Evolutionary conservation across 169 alveolate genomes (phyloP).

Genomic region (Eimeria sp.): DNA sequence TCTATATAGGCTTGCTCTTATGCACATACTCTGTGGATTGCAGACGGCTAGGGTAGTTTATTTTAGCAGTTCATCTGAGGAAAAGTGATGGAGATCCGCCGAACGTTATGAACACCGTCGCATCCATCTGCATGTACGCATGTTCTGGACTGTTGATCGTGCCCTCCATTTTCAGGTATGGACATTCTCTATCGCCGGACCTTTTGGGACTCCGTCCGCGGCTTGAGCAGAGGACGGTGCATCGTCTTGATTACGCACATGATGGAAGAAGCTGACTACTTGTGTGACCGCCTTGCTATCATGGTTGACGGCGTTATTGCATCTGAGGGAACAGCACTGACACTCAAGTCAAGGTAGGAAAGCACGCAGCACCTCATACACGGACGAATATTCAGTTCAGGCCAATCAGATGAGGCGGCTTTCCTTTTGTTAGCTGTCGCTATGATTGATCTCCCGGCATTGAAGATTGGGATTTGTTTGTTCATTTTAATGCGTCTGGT

Average conservation of each 20-base stretch:
- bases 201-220: conserved; percentile 88
- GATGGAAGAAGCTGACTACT: conserved; percentile 94
- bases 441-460: background rate
- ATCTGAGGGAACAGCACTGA: conserved; percentile 91
- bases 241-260: conserved; percentile 91
- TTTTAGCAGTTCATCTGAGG: background rate
- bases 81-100: background rate
- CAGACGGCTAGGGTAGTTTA: background rate
- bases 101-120: background rate
- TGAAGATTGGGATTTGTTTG: background rate
- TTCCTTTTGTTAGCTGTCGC: background rate
- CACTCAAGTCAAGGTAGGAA: conserved; percentile 86
- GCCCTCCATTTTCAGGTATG: conserved; percentile 91
- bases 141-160: background rate
- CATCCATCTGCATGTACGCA: background rate
- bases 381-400: background rate
- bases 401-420: background rate
- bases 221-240: conserved; percentile 51
- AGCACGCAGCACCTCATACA: conserved; percentile 63
- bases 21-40: background rate
- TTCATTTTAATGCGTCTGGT: background rate
- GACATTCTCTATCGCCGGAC: conserved; percentile 92
- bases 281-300: conserved; percentile 86
- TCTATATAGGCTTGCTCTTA: background rate
- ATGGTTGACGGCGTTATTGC: conserved; percentile 92